phyloP scores from a whole-genome alignment of 2,329 filamentous ascomycete genomes.

The Sclerotinia spermophila region DNA sequence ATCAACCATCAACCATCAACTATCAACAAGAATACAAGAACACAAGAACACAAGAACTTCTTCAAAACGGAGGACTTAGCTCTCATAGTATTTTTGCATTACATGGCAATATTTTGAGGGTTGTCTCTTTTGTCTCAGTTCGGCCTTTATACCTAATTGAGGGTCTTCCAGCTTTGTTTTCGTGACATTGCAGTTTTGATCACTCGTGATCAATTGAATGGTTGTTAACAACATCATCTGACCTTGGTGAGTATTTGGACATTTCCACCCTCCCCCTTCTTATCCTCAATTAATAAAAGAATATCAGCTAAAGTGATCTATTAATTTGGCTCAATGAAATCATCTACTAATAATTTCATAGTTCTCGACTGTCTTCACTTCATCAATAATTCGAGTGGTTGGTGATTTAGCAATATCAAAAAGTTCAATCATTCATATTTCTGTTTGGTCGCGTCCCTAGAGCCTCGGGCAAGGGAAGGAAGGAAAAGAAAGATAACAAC shows the following conservation, averaged over 20 bases:
- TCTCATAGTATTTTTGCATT: neutral
- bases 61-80: neutral
- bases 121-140: slow-evolving; percentile 2
- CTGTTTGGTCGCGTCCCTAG: neutral
- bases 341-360: slow-evolving; percentile 8
- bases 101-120: neutral
- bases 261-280: neutral
- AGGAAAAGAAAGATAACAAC: neutral
- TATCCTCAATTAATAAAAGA: neutral
- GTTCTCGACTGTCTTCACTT: neutral
- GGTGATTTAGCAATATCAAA: neutral
- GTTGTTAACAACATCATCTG: neutral
- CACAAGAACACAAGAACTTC: neutral
- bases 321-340: neutral
- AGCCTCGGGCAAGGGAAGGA: neutral
- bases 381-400: neutral
- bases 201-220: slow-evolving; percentile 8
- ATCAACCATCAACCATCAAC: neutral
- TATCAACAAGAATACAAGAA: neutral
- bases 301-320: neutral
- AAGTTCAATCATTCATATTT: neutral
- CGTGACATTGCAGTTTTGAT: slow-evolving; percentile 5
- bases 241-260: neutral
- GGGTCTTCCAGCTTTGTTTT: slow-evolving; percentile 1
- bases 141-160: neutral